Evolutionary conservation across 768 basidiomycete genomes (phyloP).

Genomic region (Leccinum variicolor): DNA sequence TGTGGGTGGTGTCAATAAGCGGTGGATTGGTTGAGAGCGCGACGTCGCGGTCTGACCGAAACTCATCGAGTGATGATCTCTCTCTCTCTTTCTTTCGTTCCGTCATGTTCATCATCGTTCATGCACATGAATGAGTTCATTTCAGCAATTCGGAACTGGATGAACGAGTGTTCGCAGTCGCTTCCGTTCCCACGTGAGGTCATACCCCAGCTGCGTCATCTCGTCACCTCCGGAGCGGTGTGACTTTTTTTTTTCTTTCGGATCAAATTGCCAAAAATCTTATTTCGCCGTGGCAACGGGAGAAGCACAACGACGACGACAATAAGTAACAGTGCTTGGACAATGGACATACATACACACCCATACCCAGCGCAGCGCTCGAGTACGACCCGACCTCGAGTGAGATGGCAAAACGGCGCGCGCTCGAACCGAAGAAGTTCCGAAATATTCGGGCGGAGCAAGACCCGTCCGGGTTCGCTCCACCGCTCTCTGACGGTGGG

Average conservation of each 20-base stretch:
- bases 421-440: not conserved
- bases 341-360: not conserved
- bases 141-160: not conserved
- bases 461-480: not conserved
- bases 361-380: not conserved
- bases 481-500: not conserved
- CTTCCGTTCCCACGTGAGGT: not conserved
- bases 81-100: not conserved
- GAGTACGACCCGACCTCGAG: not conserved
- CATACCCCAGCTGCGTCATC: constrained; percentile 33
- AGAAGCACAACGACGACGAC: not conserved
- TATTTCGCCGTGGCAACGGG: constrained; percentile 20
- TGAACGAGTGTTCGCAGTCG: not conserved
- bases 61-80: not conserved
- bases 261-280: constrained; percentile 26
- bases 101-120: not conserved
- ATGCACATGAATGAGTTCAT: not conserved
- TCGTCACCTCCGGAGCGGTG: not conserved
- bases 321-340: not conserved
- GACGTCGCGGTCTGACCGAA: not conserved
- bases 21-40: not conserved
- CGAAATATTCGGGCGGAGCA: not conserved
- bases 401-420: not conserved
- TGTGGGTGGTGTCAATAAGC: constrained; percentile 6
- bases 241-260: constrained; percentile 11